Evolutionary conservation across 768 basidiomycete species (phyloP).

Genomic region (Gelatoporia subvermispora): DNA sequence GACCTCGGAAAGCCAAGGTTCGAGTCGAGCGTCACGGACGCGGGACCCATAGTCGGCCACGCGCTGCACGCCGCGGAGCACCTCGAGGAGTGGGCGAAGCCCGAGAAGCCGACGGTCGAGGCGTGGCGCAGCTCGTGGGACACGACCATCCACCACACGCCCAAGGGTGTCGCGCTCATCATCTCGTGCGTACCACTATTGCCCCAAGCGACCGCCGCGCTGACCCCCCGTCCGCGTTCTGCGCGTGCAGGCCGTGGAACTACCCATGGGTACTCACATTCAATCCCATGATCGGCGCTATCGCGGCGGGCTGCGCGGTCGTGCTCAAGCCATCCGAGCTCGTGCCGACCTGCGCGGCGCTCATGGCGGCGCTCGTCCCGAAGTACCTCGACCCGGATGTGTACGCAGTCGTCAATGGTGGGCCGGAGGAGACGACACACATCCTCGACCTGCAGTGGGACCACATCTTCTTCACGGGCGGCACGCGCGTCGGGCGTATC

Average conservation of each 20-base stretch:
- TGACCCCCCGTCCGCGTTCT: background rate
- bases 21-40: slow-evolving; percentile 32
- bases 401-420: slow-evolving; percentile 50
- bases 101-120: slow-evolving; percentile 34
- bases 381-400: slow-evolving; percentile 49
- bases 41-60: slow-evolving; percentile 38
- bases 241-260: slow-evolving; percentile 53
- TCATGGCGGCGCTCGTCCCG: slow-evolving; percentile 51
- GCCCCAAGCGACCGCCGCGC: slow-evolving; percentile 1
- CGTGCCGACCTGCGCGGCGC: slow-evolving; percentile 40
- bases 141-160: slow-evolving; percentile 46
- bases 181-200: slow-evolving; percentile 46
- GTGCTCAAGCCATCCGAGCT: slow-evolving; percentile 67
- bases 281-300: slow-evolving; percentile 62
- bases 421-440: slow-evolving; percentile 33
- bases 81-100: slow-evolving; percentile 55
- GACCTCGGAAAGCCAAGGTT: slow-evolving; percentile 22
- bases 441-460: slow-evolving; percentile 34
- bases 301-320: slow-evolving; percentile 68
- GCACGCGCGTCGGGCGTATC: slow-evolving; percentile 31
- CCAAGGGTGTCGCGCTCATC: slow-evolving; percentile 59
- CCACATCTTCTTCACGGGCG: slow-evolving; percentile 33
- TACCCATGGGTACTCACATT: slow-evolving; percentile 54
- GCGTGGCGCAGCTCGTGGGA: slow-evolving; percentile 48
- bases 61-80: slow-evolving; percentile 39